phyloP scores from a whole-genome alignment of 495 filamentous ascomycete species.

The Xylaria intraflava region DNA sequence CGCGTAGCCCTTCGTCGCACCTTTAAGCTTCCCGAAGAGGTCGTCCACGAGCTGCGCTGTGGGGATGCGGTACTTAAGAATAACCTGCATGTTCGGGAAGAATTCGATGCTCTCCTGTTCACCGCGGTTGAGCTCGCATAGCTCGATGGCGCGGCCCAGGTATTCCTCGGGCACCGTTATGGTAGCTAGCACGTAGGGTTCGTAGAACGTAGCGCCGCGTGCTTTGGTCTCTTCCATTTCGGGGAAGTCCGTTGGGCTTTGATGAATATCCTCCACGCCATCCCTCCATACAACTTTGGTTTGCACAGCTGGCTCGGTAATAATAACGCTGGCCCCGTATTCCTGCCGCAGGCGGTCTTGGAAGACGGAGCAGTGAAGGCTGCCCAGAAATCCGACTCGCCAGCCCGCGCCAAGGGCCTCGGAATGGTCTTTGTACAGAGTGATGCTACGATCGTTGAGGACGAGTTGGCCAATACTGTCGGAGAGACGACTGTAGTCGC shows the following conservation, averaged over 20 bases:
- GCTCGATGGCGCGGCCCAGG: constrained; percentile 85
- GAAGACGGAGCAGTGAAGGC: constrained; percentile 94
- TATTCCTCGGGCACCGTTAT: constrained; percentile 93
- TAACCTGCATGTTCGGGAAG: constrained; percentile 92
- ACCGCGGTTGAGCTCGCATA: constrained; percentile 86
- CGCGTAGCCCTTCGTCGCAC: constrained; percentile 66
- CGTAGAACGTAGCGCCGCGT: constrained; percentile 55
- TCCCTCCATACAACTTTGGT: constrained; percentile 75
- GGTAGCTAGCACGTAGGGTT: constrained; percentile 81
- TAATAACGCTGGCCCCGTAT: constrained; percentile 91
- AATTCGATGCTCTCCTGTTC: constrained; percentile 79
- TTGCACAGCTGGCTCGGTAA: constrained; percentile 91
- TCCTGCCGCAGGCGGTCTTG: constrained; percentile 95
- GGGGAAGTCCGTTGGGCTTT: constrained; percentile 81
- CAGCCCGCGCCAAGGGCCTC: constrained; percentile 92
- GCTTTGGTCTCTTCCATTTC: constrained; percentile 56
- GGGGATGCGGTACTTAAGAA: constrained; percentile 86
- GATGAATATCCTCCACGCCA: constrained; percentile 66
- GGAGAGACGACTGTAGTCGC: constrained; percentile 78
- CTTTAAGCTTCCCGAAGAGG: constrained; percentile 95
- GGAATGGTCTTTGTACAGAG: constrained; percentile 85
- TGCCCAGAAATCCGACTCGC: constrained; percentile 91
- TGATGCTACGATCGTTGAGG: constrained; percentile 91
- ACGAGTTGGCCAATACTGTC: constrained; percentile 92
- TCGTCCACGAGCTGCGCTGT: constrained; percentile 87